Evolutionary conservation across 202 grass and related monocot genomes (phyloP).

Genomic region (Saccharum hybrid): DNA sequence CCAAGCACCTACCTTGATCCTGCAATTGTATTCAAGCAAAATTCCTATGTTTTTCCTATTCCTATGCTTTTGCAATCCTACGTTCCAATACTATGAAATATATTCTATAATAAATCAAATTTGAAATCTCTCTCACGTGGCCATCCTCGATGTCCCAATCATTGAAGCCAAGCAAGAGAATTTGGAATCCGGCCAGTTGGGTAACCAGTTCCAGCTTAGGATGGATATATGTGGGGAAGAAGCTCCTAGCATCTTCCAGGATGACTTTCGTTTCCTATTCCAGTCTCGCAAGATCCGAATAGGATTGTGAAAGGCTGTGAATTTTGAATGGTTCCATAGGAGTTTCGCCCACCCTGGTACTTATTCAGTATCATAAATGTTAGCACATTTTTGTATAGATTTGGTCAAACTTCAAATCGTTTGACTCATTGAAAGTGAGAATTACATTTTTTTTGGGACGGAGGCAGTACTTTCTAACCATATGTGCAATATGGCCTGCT

Average conservation of each 20-base stretch:
- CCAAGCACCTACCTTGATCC: too few relatives aligned
- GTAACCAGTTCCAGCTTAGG: background rate
- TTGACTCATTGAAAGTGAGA: background rate
- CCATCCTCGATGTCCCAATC: background rate
- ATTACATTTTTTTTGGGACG: background rate
- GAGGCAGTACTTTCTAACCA: background rate
- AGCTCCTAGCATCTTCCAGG: constrained; percentile 7
- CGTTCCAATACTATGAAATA: too few relatives aligned
- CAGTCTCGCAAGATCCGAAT: background rate
- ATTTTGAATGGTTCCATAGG: constrained; percentile 1
- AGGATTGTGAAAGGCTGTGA: background rate
- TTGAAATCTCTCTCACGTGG: too few relatives aligned
- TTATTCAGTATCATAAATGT: background rate
- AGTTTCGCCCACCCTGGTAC: background rate
- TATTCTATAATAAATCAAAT: too few relatives aligned
- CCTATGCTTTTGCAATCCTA: too few relatives aligned
- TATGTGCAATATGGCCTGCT: background rate
- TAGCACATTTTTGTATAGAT: background rate
- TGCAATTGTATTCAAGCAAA: too few relatives aligned
- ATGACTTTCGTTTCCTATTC: background rate
- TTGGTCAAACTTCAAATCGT: background rate
- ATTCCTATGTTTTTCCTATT: too few relatives aligned
- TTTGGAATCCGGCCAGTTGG: background rate
- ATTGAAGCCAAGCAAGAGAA: background rate
- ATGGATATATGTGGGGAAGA: constrained; percentile 18